Conservation (phyloP, 176 grass and related monocot species). For the Lolium rigidum region DNA sequence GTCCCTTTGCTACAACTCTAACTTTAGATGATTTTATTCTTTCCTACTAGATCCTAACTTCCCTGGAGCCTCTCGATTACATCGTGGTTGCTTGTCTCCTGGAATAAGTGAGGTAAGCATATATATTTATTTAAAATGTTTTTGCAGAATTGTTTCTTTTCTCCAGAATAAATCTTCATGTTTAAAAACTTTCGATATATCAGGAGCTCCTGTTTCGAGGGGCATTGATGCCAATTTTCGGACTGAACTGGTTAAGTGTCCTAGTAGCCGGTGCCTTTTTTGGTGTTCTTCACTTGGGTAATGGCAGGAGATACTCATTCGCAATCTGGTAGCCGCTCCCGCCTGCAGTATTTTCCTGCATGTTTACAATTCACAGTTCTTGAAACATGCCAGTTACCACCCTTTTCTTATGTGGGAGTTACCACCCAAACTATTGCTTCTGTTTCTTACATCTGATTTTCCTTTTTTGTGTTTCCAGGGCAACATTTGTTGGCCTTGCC, state of each 20-base stretch:
- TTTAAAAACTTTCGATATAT: conserved; percentile 19
- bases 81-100: conserved; percentile 82
- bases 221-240: conserved; percentile 78
- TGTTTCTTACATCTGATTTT: background rate
- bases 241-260: conserved; percentile 83
- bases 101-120: conserved; percentile 83
- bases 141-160: conserved; percentile 23
- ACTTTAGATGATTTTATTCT: conserved; percentile 31
- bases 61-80: conserved; percentile 70
- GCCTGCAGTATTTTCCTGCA: background rate
- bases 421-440: background rate
- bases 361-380: conserved; percentile 17
- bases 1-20: background rate
- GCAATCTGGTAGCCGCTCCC: conserved; percentile 63
- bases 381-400: conserved; percentile 7
- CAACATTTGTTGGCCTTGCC: conserved; percentile 81
- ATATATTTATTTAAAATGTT: background rate
- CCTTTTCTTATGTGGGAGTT: background rate
- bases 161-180: background rate
- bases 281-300: conserved; percentile 84
- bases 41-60: conserved; percentile 70
- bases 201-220: conserved; percentile 89
- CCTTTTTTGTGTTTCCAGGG: conserved; percentile 56
- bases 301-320: conserved; percentile 74
- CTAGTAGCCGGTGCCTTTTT: conserved; percentile 64